Percentiles rank a stretch among this genome's conserved stretches.
phyloP scores from a whole-genome alignment of 1,284 basidiomycete species.

The Coniophora puteana region DNA sequence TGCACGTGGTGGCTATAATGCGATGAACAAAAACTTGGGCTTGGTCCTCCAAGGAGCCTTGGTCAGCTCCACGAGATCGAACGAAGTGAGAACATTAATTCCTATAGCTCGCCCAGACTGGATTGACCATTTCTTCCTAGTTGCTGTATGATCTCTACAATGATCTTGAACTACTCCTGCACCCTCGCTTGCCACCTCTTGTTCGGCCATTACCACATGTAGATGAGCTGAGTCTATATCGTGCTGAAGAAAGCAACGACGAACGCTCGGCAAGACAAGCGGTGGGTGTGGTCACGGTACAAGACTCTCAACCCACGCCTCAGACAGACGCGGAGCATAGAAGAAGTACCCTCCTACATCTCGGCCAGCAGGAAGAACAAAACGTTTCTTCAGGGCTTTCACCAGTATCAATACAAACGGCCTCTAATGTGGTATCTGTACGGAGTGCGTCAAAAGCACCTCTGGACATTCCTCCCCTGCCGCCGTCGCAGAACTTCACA shows the following conservation, averaged over 20 bases:
- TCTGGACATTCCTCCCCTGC: too few species aligned
- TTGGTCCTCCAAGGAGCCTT: constrained; percentile 51
- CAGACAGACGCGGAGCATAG: neutral
- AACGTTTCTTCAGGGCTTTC: too few species aligned
- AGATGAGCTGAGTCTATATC: constrained; percentile 57
- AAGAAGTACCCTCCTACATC: too few species aligned
- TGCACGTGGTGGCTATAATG: constrained; percentile 48
- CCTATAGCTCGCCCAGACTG: constrained; percentile 13
- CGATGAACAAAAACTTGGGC: constrained; percentile 56
- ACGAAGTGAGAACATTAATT: constrained; percentile 6
- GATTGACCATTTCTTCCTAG: constrained; percentile 11
- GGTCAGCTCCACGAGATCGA: constrained; percentile 20
- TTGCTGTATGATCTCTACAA: constrained; percentile 47
- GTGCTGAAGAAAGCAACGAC: constrained; percentile 58
- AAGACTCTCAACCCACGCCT: constrained; percentile 1
- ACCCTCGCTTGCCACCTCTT: constrained; percentile 74
- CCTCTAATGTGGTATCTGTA: too few species aligned
- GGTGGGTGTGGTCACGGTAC: constrained; percentile 31
- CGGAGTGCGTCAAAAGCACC: too few species aligned
- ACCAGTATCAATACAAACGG: constrained; percentile 4
- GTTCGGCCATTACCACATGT: constrained; percentile 64
- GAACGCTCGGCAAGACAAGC: constrained; percentile 44
- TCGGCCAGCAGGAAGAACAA: constrained; percentile 2
- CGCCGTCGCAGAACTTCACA: too few species aligned
- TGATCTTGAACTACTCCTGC: constrained; percentile 60